A percentile compares a stretch with the other conserved stretches of the same genome.
Evolutionary conservation across 176 grass and related monocot species (phyloP).

Genomic region (Stipa capillata): DNA sequence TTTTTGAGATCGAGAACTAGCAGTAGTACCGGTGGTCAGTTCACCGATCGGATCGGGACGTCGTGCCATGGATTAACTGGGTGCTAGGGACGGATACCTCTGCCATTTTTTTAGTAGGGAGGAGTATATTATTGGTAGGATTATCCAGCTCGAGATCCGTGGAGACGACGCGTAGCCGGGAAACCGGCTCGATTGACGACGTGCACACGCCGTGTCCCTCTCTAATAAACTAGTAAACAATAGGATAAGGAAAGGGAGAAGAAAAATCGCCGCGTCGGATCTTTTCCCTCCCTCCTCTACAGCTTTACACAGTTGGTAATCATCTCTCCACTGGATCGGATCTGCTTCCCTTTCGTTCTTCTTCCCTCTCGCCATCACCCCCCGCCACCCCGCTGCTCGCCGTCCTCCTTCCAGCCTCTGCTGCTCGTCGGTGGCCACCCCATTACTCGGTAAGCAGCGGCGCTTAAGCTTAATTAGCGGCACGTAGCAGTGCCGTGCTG

Average conservation of each 20-base stretch:
- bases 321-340: constrained; percentile 2
- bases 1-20: no score
- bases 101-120: no score
- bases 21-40: neutral
- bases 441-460: no score
- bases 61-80: neutral
- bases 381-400: no score
- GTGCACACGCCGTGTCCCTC: neutral
- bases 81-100: neutral
- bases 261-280: neutral
- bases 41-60: neutral
- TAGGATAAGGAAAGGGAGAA: neutral
- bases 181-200: neutral
- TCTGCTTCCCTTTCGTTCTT: neutral
- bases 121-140: no score
- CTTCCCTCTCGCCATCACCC: neutral
- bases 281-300: neutral
- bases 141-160: neutral
- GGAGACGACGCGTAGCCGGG: neutral
- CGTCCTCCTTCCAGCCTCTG: neutral
- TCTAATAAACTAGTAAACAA: neutral
- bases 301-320: neutral
- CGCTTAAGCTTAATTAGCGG: neutral
- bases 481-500: neutral
- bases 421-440: no score